These are phyloP conservation scores for Wickerhamiella dianesei DNA, from an alignment of 805 yeast species.

Conservation along the genomic window DNA sequence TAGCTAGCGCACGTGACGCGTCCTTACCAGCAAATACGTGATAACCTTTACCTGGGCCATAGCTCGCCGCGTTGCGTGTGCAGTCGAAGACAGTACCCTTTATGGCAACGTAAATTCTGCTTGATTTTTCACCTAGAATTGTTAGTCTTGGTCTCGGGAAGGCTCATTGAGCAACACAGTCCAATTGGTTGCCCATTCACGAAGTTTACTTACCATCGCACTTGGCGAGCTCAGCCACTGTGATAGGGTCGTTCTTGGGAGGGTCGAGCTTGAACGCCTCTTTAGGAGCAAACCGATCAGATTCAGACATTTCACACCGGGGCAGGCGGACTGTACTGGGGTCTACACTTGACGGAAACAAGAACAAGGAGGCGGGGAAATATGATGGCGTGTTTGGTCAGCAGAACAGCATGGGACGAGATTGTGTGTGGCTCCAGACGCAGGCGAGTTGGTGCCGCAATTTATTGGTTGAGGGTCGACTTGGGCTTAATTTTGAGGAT, in stretches of 20 bases:
- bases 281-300: slow-evolving; percentile 39
- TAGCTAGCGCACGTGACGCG: slow-evolving; percentile 62
- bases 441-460: too few species aligned
- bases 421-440: background rate
- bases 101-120: slow-evolving; percentile 55
- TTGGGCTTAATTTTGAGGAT: too few species aligned
- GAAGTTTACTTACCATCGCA: slow-evolving; percentile 33
- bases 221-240: slow-evolving; percentile 31
- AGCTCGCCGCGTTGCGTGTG: slow-evolving; percentile 45
- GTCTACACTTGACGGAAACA: too few species aligned
- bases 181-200: background rate
- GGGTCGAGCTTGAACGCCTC: slow-evolving; percentile 38
- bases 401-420: background rate
- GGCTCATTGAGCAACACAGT: too few species aligned
- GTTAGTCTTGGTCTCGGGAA: background rate
- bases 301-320: slow-evolving; percentile 12
- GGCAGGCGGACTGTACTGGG: background rate
- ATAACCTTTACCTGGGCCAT: slow-evolving; percentile 68
- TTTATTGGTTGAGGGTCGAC: too few species aligned
- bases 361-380: background rate
- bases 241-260: slow-evolving; percentile 35
- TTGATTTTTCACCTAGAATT: slow-evolving; percentile 20
- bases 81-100: slow-evolving; percentile 74
- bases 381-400: background rate
- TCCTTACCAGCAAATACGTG: slow-evolving; percentile 64